Base-by-base conservation (phyloP, 371 early-diverging fungal genomes). In the Chytridiales sp. region DNA sequence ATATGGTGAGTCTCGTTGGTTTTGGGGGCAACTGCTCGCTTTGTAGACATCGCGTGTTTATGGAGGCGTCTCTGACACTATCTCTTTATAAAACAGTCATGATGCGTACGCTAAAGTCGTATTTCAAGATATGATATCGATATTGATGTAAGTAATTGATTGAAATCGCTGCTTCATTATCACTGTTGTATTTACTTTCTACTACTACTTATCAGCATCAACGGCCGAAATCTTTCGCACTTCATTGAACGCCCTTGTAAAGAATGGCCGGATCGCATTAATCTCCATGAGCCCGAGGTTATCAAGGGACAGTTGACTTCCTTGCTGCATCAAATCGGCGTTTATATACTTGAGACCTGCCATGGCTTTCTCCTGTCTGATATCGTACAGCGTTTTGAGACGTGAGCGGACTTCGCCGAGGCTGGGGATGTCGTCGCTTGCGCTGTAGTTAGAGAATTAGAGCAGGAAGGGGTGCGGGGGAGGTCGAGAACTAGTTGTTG, bases 231-330 rank as follows among this genome's bases (percentile, higher is more conserved):
- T 22, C 54, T 75, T 79, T 30, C 81, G 73, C 64, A 87, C 74
- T 47, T 87, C 83, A 31, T 87, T 76, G 67, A 90, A 92, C 19
- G 90, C 90, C 27, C 74, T 79, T 15, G 83, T 69, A 71, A 91
- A 93, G 67, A 91, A 84, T 0, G 94, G 93, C 26, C 91, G 80
- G 51, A 94, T 88, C 66, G 92, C 91, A 54, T 93, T 93, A 64
- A 94, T 81, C 66, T 94, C 94, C 82, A 89, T 89, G 2, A 83
- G 68, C 17, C 90, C 84, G 51, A 93, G 64, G 57, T 90, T 88
- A 61, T 91, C 88, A 84, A 92, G 85, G 84, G 40, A 32, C 22
- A 62, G 36, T 29, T 39, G 51, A 36, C 39, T 47, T 36, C 22
- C 38, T 32, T 31, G 41, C 56, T 59, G 39, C 52, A 40, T 59